A percentile compares a stretch with the other conserved stretches of the same genome.
Evolutionary conservation across 495 filamentous ascomycete genomes (phyloP).

Genomic region (Filosporella fistucella): DNA sequence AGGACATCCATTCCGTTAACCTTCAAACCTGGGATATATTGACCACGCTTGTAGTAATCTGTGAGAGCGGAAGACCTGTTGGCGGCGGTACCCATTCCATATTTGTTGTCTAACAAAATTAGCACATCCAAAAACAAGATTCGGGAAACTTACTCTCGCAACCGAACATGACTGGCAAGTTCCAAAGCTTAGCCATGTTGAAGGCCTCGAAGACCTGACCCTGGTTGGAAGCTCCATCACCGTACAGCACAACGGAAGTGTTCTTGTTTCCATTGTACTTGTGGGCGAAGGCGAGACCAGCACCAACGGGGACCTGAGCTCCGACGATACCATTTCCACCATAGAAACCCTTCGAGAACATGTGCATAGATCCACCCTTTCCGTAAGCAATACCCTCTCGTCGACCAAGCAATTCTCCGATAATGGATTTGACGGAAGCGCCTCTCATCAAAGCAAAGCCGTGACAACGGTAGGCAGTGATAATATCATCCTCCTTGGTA

Average conservation of each 20-base stretch:
- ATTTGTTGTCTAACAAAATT: conserved; percentile 85
- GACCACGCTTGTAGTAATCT: conserved; percentile 99
- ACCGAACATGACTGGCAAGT: conserved; percentile 88
- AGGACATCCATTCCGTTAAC: conserved; percentile 99
- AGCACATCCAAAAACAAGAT: conserved; percentile 4
- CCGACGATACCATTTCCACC: conserved; percentile 99
- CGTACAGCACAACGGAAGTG: conserved; percentile 86
- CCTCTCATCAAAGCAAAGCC: conserved; percentile 97
- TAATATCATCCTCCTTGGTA: conserved; percentile 83
- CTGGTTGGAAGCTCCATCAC: conserved; percentile 97
- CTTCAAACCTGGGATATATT: conserved; percentile 99
- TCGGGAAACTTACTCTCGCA: conserved; percentile 78
- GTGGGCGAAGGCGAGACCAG: conserved; percentile 94
- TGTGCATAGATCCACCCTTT: conserved; percentile 99
- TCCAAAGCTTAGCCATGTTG: conserved; percentile 99
- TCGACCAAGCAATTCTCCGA: conserved; percentile 92
- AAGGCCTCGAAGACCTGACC: conserved; percentile 99
- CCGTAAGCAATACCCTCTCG: conserved; percentile 96
- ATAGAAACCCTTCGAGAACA: conserved; percentile 98
- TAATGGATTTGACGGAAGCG: conserved; percentile 85
- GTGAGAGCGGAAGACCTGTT: conserved; percentile 90
- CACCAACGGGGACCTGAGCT: conserved; percentile 96
- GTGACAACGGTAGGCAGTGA: conserved; percentile 98
- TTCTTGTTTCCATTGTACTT: conserved; percentile 84
- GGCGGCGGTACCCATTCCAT: conserved; percentile 98